Evolutionary conservation across 495 filamentous ascomycete genomes (phyloP), one percentile per base, ranked within the genome.

Genomic region (Hypoxylon lienhwacheense): DNA sequence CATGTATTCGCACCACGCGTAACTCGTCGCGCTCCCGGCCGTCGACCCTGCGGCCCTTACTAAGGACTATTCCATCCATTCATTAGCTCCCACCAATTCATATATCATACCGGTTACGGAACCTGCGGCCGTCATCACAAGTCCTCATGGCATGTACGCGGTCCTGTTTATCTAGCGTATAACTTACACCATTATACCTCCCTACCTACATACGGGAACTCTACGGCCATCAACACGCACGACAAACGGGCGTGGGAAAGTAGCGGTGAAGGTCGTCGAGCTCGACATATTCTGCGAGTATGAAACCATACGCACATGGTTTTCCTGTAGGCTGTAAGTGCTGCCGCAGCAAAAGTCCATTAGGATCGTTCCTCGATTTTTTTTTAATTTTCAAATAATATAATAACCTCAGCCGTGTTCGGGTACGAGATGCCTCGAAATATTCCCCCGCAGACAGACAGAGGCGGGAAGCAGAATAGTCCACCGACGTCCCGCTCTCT

Each of bases 201-300:
- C 31, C 31, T 33, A 7, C 31, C 12, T 12, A 11, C 5, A 4
- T 4, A 16, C 25, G 33, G 51, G 7, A 47, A 41, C 51, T 61
- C 58, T 52, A 55, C 52, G 42, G 39, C 45, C 7, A 61, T 55
- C 52, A 42, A 61, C 42, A 55, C 41, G 47, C 58, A 52, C 47
- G 29, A 61, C 51, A 61, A 61, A 61, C 58, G 52, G 42, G 35
- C 24, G 7, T 12, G 7, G 44, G 17, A 44, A 41, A 61, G 47
- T 61, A 52, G 58, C 58, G 58, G 58, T 61, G 58, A 61, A 40
- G 42, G 25, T n/a, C n/a, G n/a, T n/a, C n/a, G n/a, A n/a, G n/a
- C n/a, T n/a, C n/a, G n/a, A n/a, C n/a, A n/a, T n/a, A n/a, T n/a
- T n/a, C n/a, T n/a, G n/a, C n/a, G n/a, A n/a, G n/a, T n/a, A n/a